A percentile compares a stretch with the other conserved stretches of the same genome.
These are phyloP conservation scores for Chytriomyces sp. DNA, from an alignment of 192 early-diverging fungal species.

Conservation along the genomic window DNA sequence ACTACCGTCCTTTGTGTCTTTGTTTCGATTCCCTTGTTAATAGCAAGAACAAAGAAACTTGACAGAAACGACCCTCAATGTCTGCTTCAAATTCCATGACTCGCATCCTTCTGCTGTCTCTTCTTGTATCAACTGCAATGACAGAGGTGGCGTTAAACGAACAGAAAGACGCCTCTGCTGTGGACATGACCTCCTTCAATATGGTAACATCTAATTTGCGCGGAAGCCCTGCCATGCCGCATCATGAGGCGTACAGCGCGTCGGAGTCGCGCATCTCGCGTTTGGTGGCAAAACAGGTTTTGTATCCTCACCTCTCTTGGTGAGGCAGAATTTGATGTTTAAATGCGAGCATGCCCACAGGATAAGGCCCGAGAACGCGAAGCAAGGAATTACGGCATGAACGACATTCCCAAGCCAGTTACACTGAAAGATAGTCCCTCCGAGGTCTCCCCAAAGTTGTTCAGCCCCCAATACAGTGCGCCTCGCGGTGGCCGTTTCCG, in stretches of 20 bases:
- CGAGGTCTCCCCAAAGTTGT: not conserved
- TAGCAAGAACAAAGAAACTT: no score
- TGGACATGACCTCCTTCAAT: not conserved
- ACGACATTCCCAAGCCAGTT: not conserved
- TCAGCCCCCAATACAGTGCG: not conserved
- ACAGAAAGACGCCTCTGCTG: no score
- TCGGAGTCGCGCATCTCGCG: not conserved
- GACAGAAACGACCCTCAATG: no score
- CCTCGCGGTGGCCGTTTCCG: not conserved
- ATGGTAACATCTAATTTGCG: not conserved
- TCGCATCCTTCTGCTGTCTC: no score
- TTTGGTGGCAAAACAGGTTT: not conserved
- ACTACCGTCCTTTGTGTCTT: not conserved
- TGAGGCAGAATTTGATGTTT: no score
- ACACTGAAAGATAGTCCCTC: not conserved
- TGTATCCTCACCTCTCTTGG: no score
- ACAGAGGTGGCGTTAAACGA: no score
- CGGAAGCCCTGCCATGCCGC: not conserved
- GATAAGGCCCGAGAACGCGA: not conserved
- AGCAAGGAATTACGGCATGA: not conserved
- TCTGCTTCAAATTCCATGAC: no score
- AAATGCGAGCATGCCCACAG: not conserved
- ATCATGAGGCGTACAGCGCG: not conserved
- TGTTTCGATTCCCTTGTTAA: not conserved
- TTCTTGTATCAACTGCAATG: no score